Percentiles rank a stretch among this genome's conserved stretches.
Conservation (phyloP, 371 early-diverging fungal species). For the Funneliformis caledonium region DNA sequence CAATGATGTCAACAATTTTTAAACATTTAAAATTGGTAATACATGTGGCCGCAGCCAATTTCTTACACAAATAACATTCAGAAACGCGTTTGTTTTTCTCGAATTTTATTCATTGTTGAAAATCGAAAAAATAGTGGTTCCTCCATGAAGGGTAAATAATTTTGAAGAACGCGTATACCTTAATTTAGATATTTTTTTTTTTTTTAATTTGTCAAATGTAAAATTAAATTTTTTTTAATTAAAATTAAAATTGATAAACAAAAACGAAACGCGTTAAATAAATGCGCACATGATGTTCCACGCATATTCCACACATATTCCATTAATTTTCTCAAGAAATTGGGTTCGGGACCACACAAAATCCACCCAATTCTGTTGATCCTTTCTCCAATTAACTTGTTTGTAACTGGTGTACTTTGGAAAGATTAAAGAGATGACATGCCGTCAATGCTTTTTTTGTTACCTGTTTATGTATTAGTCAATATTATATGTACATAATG, state of each 20-base stretch:
- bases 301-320: neutral
- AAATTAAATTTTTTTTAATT: too few relatives aligned
- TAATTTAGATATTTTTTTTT: neutral
- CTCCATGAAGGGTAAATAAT: too few relatives aligned
- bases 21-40: neutral
- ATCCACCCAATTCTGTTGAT: neutral
- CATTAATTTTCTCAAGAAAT: neutral
- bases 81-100: neutral
- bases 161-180: neutral
- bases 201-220: neutral
- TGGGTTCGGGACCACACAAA: neutral
- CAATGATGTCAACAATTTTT: neutral
- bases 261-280: neutral
- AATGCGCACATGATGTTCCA: neutral
- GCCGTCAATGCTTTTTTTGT: neutral
- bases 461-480: neutral
- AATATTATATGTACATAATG: neutral
- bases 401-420: neutral
- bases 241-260: too few relatives aligned
- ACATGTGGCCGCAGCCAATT: neutral
- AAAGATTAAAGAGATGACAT: neutral
- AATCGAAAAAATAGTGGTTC: neutral
- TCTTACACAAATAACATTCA: neutral
- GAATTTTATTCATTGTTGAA: neutral
- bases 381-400: neutral